phyloP scores from a whole-genome alignment of 495 filamentous ascomycete genomes.

The Talaromyces trachyspermus region DNA sequence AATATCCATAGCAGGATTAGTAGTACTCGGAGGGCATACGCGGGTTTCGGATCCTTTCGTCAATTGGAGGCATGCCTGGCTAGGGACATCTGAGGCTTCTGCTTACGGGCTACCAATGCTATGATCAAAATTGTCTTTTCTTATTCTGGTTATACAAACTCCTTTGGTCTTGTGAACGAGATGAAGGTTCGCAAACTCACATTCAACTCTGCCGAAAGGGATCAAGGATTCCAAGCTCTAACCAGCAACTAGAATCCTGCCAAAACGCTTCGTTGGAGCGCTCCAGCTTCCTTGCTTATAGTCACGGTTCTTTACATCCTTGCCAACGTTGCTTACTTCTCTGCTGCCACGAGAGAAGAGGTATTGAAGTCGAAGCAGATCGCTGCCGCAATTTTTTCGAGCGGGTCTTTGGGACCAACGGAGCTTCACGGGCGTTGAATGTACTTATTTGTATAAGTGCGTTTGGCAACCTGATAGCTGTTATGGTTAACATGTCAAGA shows the following conservation, averaged over 20 bases:
- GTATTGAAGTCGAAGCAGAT: conserved; percentile 45
- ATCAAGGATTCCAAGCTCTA: too few species aligned
- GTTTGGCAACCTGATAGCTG: conserved; percentile 57
- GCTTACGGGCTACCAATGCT: conserved; percentile 53
- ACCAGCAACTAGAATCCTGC: conserved; percentile 45
- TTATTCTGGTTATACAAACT: conserved; percentile 54
- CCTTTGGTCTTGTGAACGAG: conserved; percentile 61
- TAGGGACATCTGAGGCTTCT: conserved; percentile 37
- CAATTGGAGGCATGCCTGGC: conserved; percentile 54
- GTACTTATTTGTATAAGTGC: conserved; percentile 56
- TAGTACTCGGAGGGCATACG: conserved; percentile 53
- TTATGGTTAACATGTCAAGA: conserved; percentile 49
- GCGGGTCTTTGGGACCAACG: conserved; percentile 47
- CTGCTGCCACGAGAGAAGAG: conserved; percentile 47
- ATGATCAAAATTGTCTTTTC: conserved; percentile 57
- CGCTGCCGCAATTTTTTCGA: conserved; percentile 55
- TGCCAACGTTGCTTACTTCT: conserved; percentile 56
- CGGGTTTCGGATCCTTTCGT: conserved; percentile 44
- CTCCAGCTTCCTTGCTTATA: conserved; percentile 39
- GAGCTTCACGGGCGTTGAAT: conserved; percentile 46
- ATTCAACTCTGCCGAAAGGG: conserved; percentile 18
- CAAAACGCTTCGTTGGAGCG: conserved; percentile 47
- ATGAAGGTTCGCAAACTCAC: conserved; percentile 40
- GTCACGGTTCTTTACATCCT: conserved; percentile 51
- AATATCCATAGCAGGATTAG: conserved; percentile 14